Evolutionary conservation across 768 basidiomycete genomes (phyloP).

Genomic region (Podaxis sp.): DNA sequence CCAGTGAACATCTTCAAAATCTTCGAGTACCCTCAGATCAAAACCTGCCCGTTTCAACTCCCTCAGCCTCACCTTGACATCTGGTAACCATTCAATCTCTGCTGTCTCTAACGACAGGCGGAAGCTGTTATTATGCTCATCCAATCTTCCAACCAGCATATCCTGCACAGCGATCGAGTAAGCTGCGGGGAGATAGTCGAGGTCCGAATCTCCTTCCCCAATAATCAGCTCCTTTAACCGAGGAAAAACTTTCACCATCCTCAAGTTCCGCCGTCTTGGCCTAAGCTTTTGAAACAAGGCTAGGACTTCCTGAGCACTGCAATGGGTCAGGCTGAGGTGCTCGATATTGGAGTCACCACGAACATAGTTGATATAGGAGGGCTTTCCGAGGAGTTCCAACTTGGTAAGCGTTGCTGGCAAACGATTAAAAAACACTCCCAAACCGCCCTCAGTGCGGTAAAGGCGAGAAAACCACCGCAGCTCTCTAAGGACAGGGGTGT

Average conservation of each 20-base stretch:
- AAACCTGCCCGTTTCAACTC: neutral
- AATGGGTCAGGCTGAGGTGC: neutral
- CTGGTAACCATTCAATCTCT: neutral
- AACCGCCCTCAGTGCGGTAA: neutral
- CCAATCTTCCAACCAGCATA: neutral
- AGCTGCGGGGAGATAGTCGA: neutral
- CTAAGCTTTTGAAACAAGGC: neutral
- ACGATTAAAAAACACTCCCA: neutral
- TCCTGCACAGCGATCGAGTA: neutral
- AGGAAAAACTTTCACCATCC: neutral
- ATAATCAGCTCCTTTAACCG: neutral
- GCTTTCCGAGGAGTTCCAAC: neutral
- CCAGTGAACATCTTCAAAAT: neutral
- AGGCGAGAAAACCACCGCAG: neutral
- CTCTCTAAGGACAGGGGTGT: neutral
- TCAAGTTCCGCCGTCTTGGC: neutral
- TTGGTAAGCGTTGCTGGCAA: neutral
- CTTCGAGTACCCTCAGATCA: neutral
- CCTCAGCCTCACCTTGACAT: neutral
- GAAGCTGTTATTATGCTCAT: neutral
- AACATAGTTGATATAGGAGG: neutral
- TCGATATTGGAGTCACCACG: neutral
- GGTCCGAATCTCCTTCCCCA: neutral
- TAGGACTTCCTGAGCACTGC: neutral
- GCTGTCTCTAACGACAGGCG: neutral